Evolutionary conservation across 306 rosid species (phyloP).

Genomic region (Malus fusca): DNA sequence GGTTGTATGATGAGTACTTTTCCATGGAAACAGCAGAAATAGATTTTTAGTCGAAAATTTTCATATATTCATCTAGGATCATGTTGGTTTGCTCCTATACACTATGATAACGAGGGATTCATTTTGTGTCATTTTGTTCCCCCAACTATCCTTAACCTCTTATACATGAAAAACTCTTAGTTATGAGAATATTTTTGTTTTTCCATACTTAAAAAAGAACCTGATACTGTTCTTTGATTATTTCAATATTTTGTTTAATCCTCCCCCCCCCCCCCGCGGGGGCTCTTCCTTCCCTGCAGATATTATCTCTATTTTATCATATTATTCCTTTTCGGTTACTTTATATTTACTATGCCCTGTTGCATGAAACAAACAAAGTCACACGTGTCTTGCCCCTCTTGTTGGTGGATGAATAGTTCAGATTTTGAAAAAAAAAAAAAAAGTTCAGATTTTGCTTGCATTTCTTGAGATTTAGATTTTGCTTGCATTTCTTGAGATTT

Average conservation of each 20-base stretch:
- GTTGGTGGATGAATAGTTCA: background rate
- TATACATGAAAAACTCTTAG: background rate
- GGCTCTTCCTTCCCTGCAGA: too few relatives aligned
- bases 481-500: background rate
- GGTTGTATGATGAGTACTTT: background rate
- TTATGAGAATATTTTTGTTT: background rate
- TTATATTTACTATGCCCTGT: background rate
- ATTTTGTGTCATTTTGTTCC: background rate
- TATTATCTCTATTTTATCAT: background rate
- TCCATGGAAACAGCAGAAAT: background rate
- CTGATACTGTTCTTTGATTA: background rate
- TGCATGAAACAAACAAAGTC: background rate
- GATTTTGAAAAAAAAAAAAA: background rate
- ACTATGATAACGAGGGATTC: background rate
- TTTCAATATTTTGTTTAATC: background rate
- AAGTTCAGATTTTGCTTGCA: background rate
- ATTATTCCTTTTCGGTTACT: background rate
- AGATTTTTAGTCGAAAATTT: background rate
- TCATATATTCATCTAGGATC: background rate
- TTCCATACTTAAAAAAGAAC: background rate
- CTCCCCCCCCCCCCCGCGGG: too few relatives aligned
- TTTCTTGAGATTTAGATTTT: too few relatives aligned
- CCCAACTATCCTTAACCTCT: background rate
- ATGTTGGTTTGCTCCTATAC: background rate
- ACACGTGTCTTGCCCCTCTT: background rate